phyloP scores from a whole-genome alignment of 208 protist genomes.

The Tritrichomonas foetus region DNA sequence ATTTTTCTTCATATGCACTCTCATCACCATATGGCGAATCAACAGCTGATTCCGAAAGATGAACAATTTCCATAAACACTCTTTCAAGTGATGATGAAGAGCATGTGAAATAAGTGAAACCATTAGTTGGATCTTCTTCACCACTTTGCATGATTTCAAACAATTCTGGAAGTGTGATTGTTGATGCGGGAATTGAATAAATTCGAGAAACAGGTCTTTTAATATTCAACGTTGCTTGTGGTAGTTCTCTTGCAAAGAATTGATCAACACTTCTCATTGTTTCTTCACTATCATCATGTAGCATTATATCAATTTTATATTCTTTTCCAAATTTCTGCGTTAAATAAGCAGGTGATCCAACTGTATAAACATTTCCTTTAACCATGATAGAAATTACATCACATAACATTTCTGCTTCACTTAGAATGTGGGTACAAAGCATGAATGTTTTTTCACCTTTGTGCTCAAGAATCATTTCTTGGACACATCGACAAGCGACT shows the following conservation, averaged over 20 bases:
- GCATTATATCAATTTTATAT: background rate
- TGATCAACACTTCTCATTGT: background rate
- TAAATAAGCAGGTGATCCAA: background rate
- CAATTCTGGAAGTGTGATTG: background rate
- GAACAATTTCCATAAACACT: constrained; percentile 33
- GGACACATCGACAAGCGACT: background rate
- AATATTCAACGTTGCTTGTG: background rate
- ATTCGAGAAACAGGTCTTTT: background rate
- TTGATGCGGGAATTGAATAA: background rate
- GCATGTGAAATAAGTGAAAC: constrained; percentile 11
- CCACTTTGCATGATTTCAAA: background rate
- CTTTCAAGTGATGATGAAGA: background rate
- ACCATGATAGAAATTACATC: background rate
- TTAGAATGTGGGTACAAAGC: background rate
- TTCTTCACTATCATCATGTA: background rate
- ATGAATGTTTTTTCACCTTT: background rate
- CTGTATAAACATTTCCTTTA: background rate
- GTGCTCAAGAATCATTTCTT: background rate
- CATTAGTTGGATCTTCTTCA: background rate
- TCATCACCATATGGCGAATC: no score
- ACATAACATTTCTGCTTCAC: background rate
- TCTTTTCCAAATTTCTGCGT: background rate
- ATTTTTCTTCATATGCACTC: no score
- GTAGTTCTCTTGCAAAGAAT: background rate
- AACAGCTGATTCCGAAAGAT: background rate